Conservation (phyloP, 306 rosid species). For the Albizia julibrissin region DNA sequence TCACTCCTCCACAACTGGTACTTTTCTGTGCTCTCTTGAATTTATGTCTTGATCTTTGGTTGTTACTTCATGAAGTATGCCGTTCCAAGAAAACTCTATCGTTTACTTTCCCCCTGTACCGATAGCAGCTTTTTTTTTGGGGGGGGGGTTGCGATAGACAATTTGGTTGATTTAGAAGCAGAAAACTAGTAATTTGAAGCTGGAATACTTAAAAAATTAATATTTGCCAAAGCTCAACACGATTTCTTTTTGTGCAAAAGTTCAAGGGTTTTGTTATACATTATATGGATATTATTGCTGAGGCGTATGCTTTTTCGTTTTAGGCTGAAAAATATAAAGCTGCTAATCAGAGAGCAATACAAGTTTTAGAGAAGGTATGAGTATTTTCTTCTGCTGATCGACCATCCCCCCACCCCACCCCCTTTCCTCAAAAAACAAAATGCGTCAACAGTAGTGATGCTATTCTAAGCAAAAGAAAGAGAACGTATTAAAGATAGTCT, state of each 20-base stretch:
- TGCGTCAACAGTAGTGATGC: neutral
- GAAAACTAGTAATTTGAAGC: neutral
- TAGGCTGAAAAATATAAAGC: constrained; percentile 70
- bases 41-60: constrained; percentile 24
- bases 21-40: neutral
- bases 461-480: neutral
- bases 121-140: neutral
- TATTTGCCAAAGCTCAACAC: neutral
- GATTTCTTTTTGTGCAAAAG: neutral
- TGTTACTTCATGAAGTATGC: neutral
- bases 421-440: neutral
- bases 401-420: neutral
- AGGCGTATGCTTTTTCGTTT: constrained; percentile 14
- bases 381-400: neutral
- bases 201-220: neutral
- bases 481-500: neutral
- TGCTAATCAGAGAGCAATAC: constrained; percentile 68
- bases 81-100: neutral
- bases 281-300: neutral
- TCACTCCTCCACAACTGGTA: constrained; percentile 79
- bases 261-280: constrained; percentile 8
- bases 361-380: constrained; percentile 74
- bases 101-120: neutral
- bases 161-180: neutral
- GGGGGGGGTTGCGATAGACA: neutral